Base-by-base conservation (phyloP, 2,329 filamentous ascomycete species). In the Xylaria sp. region DNA sequence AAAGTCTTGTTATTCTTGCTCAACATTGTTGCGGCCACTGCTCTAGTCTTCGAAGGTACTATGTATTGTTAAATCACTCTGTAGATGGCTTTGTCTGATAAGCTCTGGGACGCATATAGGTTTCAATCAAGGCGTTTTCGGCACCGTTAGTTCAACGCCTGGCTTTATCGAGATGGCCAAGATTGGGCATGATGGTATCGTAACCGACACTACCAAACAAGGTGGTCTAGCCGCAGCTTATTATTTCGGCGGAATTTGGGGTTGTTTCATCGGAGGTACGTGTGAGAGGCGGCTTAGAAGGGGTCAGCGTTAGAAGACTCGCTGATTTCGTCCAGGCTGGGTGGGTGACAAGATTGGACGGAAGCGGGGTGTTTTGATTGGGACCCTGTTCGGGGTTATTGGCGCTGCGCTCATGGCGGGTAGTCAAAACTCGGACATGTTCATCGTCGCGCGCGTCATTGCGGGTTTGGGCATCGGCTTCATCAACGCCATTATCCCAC, bases 101-200 rank as follows among this genome's bases (percentile, higher is more conserved):
- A 59, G 28, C n/a, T n/a, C 51, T 11, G 21, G 6, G 28, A 3
- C 21, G 8, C 9, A 28, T 8, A 50, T n/a, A 63, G 61, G 61
- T 9, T 85, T 84, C 72, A 81, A 84, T 61, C 83, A 84, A 67
- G 82, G 82, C 54, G 81, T 84, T n/a, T 80, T 83, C 77, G 82
- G 82, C 51, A 79, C 79, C 42, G 80, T 84, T 51, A 84, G 82
- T 61, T 71, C 71, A 8, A 75, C 78, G 12, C 77, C 78, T 1
- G 69, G 73, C 51, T 82, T 79, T 69, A 75, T 81, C 21, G 66
- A 69, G 12, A 74, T 77, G 67, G 79, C 83, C 8, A 77, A 77
- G 46, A 83, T 84, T 47, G 82, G 83, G 15, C 67, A 77, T 0
- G 77, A 81, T 65, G 82, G 79, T 25, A 78, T 75, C 3, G 78